These are phyloP conservation scores for Saksenaea vasiformis DNA, from an alignment of 371 early-diverging fungal genomes.

Conservation along the genomic window DNA sequence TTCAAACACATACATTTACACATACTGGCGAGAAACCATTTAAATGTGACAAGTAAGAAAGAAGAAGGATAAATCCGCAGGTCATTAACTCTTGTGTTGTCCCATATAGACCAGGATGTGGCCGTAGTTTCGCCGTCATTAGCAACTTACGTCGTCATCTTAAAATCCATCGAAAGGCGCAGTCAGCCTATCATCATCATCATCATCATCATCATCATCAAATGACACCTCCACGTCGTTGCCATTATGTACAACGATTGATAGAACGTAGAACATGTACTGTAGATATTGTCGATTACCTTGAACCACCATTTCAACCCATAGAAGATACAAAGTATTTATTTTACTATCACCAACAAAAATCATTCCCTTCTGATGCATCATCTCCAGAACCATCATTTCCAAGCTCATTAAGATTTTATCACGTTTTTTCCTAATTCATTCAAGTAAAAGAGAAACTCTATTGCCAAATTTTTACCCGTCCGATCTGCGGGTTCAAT, in stretches of 20 bases:
- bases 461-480: no score
- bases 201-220: background rate
- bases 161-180: constrained; percentile 30
- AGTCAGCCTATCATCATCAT: constrained; percentile 10
- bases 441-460: background rate
- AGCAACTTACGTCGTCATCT: constrained; percentile 48
- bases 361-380: background rate
- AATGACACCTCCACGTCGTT: constrained; percentile 27
- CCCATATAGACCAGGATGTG: constrained; percentile 33
- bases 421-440: no score
- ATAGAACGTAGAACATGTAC: constrained; percentile 21
- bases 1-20: constrained; percentile 14
- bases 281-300: background rate
- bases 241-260: constrained; percentile 24
- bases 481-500: background rate
- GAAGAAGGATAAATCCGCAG: background rate
- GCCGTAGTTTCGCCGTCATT: constrained; percentile 39
- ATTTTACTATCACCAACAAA: background rate
- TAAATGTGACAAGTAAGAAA: constrained; percentile 15
- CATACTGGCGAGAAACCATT: constrained; percentile 23
- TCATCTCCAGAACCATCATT: background rate
- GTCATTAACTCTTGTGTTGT: no score
- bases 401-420: background rate
- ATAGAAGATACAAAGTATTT: background rate
- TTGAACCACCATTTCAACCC: constrained; percentile 8